Evolutionary conservation across 495 filamentous ascomycete genomes (phyloP).

Genomic region (Aspergillus affinis): DNA sequence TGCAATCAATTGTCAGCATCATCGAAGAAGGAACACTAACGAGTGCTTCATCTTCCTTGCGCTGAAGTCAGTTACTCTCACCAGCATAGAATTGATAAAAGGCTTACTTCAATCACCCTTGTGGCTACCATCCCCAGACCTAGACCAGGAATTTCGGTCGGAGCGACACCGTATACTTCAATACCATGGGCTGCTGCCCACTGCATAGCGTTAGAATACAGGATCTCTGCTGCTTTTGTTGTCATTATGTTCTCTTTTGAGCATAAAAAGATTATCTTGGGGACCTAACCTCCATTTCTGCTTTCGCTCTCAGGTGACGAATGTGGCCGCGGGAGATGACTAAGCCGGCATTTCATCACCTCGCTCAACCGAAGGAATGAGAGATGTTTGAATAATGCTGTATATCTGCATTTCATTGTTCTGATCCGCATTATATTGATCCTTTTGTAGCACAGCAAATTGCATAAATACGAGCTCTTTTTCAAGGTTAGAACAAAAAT

Average conservation of each 20-base stretch:
- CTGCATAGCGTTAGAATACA: conserved; percentile 20
- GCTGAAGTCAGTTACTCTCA: conserved; percentile 3
- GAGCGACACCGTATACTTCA: conserved; percentile 53
- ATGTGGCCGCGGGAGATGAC: no score
- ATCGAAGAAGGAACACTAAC: conserved; percentile 59
- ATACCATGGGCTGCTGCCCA: conserved; percentile 58
- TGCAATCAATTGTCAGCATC: conserved; percentile 59
- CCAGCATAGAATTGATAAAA: not conserved
- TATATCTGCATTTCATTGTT: no score
- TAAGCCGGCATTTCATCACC: no score
- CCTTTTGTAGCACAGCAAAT: no score
- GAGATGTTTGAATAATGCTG: no score
- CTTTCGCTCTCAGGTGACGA: no score
- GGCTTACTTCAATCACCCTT: conserved; percentile 53
- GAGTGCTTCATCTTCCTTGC: conserved; percentile 35
- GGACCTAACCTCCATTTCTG: not conserved
- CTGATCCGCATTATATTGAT: no score
- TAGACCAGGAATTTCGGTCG: conserved; percentile 55
- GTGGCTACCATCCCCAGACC: conserved; percentile 72
- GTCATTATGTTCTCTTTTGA: conserved; percentile 6
- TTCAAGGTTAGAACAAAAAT: no score
- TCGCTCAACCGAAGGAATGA: no score
- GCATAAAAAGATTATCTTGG: conserved; percentile 1
- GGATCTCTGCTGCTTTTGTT: not conserved
- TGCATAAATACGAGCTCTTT: no score